Conservation (phyloP, 495 filamentous ascomycete species). For the Neurospora sp. region DNA sequence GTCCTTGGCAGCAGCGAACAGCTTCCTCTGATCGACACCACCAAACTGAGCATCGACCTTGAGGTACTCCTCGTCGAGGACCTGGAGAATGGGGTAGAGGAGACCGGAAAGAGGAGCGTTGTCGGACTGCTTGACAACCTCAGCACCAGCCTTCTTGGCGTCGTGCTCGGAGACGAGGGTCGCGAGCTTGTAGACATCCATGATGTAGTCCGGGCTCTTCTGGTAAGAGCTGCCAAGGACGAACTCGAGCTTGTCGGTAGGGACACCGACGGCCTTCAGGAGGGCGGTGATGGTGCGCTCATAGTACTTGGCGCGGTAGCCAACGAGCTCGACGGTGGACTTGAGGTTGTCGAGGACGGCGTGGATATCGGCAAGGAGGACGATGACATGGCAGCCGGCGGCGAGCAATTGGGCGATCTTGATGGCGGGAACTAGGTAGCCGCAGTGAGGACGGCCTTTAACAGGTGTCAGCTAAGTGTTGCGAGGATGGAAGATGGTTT, state of each 20-base stretch:
- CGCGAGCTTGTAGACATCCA: constrained; percentile 58
- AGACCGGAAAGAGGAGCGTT: constrained; percentile 68
- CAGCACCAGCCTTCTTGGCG: constrained; percentile 77
- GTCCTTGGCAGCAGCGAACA: constrained; percentile 74
- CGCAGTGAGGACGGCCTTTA: constrained; percentile 20
- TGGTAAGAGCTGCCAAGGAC: constrained; percentile 83
- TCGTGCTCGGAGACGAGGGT: constrained; percentile 53
- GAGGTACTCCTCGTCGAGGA: constrained; percentile 84
- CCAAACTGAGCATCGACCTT: constrained; percentile 74
- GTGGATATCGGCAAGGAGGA: constrained; percentile 77
- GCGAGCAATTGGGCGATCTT: constrained; percentile 84
- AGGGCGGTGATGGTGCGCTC: constrained; percentile 51
- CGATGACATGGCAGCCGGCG: constrained; percentile 70
- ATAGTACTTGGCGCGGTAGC: constrained; percentile 66
- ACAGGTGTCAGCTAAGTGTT: background rate
- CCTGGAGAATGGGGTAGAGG: constrained; percentile 83
- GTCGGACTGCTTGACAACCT: constrained; percentile 83
- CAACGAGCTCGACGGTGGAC: constrained; percentile 80
- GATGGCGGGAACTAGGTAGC: constrained; percentile 76
- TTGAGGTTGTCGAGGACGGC: constrained; percentile 77
- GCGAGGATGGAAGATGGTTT: constrained; percentile 34
- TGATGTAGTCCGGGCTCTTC: constrained; percentile 52
- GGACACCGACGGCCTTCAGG: constrained; percentile 59
- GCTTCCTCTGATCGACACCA: constrained; percentile 79
- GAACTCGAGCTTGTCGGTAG: constrained; percentile 70